These are phyloP conservation scores for Nothophaeocryptopus gaeumannii DNA, from an alignment of 2,329 filamentous ascomycete species.

Conservation along the genomic window DNA sequence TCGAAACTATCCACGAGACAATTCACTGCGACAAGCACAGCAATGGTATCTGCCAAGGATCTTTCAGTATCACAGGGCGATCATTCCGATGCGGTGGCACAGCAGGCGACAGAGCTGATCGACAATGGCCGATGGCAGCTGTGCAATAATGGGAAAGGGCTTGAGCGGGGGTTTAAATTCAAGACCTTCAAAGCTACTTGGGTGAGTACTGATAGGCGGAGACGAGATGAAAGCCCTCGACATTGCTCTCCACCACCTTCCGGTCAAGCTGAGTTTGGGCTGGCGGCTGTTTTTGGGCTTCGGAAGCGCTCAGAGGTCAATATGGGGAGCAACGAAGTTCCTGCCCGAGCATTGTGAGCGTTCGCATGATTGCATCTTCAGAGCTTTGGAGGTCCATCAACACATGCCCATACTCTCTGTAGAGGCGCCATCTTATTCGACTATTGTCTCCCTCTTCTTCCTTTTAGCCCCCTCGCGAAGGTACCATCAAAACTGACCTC, in stretches of 20 bases:
- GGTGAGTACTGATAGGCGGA: conserved; percentile 27
- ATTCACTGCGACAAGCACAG: conserved; percentile 7
- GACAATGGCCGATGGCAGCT: conserved; percentile 33
- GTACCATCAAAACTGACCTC: background rate
- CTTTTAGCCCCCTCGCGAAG: no score
- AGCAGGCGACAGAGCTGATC: conserved; percentile 28
- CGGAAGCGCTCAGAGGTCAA: no score
- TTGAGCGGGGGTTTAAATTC: conserved; percentile 39
- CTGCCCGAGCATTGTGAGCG: no score
- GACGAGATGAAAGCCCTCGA: no score
- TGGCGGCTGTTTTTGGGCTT: no score
- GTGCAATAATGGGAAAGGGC: conserved; percentile 32
- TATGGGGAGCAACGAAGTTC: no score
- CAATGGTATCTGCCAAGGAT: conserved; percentile 18
- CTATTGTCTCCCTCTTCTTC: no score
- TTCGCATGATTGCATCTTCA: no score
- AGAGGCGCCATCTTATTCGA: no score
- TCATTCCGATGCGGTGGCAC: conserved; percentile 15
- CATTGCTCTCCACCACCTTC: background rate
- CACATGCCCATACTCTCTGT: no score
- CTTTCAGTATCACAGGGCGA: conserved; percentile 25
- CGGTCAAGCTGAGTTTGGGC: no score
- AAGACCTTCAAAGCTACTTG: conserved; percentile 40
- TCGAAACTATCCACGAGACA: background rate
- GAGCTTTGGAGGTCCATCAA: no score